Percentiles rank a stretch among this genome's conserved stretches.
These are phyloP conservation scores for Pichia sporocuriosa DNA, from an alignment of 805 yeast genomes.

Conservation along the genomic window DNA sequence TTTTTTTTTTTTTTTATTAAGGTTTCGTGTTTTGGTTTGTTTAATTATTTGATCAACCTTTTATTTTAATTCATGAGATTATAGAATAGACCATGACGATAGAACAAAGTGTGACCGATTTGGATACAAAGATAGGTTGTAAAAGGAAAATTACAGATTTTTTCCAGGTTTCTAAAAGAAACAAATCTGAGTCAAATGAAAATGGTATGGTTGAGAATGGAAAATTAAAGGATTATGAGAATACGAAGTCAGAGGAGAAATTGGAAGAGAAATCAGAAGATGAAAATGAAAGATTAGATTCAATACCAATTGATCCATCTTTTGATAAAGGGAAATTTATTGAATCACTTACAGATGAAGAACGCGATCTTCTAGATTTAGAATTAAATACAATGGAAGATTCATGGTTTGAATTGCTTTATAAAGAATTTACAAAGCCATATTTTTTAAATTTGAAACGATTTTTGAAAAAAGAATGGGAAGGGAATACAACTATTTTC, in stretches of 20 bases:
- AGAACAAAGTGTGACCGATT: no score
- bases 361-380: slow-evolving; percentile 44
- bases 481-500: slow-evolving; percentile 44
- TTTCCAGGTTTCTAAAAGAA: slow-evolving; percentile 12
- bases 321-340: slow-evolving; percentile 43
- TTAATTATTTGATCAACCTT: no score
- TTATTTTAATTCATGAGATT: no score
- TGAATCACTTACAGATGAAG: slow-evolving; percentile 39
- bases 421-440: slow-evolving; percentile 72
- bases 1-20: no score
- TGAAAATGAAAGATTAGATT: neutral
- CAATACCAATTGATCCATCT: neutral
- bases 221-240: neutral
- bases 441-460: slow-evolving; percentile 70
- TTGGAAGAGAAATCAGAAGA: neutral
- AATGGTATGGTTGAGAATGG: neutral
- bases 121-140: no score
- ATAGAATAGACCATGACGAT: neutral
- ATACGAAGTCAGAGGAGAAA: neutral
- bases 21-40: no score
- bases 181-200: slow-evolving; percentile 3
- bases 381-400: slow-evolving; percentile 69
- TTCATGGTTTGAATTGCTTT: slow-evolving; percentile 70
- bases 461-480: slow-evolving; percentile 46
- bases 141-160: slow-evolving; percentile 16